A percentile compares a stretch with the other conserved stretches of the same genome.
Conservation (phyloP, 176 grass and related monocot genomes). For the Carex myosuroides region DNA sequence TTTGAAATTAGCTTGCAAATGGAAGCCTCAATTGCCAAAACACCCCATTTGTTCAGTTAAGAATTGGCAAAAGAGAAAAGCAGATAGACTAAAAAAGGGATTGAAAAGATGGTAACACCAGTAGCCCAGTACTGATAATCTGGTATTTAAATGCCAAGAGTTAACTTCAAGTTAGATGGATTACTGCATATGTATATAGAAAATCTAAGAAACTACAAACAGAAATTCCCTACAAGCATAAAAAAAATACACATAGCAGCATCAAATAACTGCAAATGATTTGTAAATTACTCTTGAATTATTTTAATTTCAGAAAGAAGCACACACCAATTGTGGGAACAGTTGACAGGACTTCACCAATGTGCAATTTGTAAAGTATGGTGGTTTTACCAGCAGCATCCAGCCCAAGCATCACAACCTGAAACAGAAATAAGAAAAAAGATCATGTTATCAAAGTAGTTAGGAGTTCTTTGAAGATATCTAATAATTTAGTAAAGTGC, state of each 20-base stretch:
- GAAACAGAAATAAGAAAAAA: conserved; percentile 13
- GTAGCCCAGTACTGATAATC: neutral
- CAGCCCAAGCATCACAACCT: conserved; percentile 97
- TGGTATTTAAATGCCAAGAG: neutral
- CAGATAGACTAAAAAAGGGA: neutral
- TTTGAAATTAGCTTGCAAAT: neutral
- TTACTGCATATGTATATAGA: neutral
- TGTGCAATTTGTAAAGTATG: conserved; percentile 94
- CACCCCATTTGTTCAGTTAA: neutral
- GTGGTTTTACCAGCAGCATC: conserved; percentile 97
- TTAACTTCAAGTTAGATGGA: neutral
- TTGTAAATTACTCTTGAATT: neutral
- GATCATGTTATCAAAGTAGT: neutral
- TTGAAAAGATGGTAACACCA: neutral
- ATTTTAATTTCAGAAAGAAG: conserved; percentile 6
- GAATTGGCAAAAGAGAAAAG: neutral
- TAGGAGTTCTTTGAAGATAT: neutral
- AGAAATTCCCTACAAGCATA: neutral
- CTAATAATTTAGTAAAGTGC: neutral
- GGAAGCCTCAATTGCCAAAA: neutral
- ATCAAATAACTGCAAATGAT: neutral
- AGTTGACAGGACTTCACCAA: conserved; percentile 90
- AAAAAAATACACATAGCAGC: neutral
- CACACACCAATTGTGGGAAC: conserved; percentile 81
- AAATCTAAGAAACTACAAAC: neutral